phyloP scores from a whole-genome alignment of 1,284 basidiomycete species.

The Waitea zeae region DNA sequence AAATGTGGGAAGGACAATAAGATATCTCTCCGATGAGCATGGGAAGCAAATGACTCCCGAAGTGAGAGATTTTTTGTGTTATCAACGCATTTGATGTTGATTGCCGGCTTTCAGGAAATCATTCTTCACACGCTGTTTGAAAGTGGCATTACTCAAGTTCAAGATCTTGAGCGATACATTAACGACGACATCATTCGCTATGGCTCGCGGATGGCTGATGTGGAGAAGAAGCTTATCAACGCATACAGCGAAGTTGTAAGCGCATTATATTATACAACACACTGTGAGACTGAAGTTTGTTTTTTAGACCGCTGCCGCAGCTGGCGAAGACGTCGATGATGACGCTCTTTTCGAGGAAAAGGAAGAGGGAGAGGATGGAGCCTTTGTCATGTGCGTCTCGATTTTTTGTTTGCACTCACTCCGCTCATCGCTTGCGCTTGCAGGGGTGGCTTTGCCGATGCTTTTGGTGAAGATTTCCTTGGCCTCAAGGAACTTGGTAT shows the following conservation, averaged over 20 bases:
- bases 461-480: conserved; percentile 87
- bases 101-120: conserved; percentile 54
- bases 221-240: conserved; percentile 72
- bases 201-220: conserved; percentile 55
- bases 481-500: conserved; percentile 82
- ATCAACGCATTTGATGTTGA: background rate
- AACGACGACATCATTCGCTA: conserved; percentile 81
- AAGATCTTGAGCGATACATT: conserved; percentile 75
- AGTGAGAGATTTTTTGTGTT: conserved; percentile 24
- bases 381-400: conserved; percentile 48
- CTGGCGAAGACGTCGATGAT: conserved; percentile 48
- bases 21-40: conserved; percentile 71
- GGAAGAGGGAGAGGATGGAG: conserved; percentile 63
- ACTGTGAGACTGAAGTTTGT: background rate
- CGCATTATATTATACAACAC: conserved; percentile 7
- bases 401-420: background rate
- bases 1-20: conserved; percentile 78
- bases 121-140: conserved; percentile 82
- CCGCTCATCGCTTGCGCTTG: conserved; percentile 1
- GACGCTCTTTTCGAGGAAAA: conserved; percentile 66
- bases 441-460: conserved; percentile 77
- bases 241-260: conserved; percentile 70
- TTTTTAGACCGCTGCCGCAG: conserved; percentile 19
- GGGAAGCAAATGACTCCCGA: conserved; percentile 65
- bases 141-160: conserved; percentile 61